Evolutionary conservation across 805 yeast genomes (phyloP), one percentile per base, ranked within the genome.

Genomic region (Cyberlindnera euphorbiae): DNA sequence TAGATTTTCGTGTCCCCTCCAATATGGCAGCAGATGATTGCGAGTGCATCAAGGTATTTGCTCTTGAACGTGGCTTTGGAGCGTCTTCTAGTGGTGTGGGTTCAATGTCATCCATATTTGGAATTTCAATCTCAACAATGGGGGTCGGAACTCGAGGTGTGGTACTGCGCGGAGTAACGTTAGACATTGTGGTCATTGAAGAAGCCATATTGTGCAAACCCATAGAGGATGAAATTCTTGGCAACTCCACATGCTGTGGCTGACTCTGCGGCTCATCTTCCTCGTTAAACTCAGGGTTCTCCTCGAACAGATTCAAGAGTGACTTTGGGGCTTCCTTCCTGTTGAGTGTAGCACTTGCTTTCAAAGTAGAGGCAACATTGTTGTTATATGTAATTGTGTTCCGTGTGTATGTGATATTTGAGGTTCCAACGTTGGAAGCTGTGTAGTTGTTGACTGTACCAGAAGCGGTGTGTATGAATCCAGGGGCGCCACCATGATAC

Each of bases 291-390:
- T 53, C 60, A 17, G 58, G 66, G 9, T 53, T 61, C 18, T 75
- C 78, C 46, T 81, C 87, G 54, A 86, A 86, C 18, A 87, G 58
- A 53, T 78, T 77, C 40, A 80, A 60, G 22, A 87, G 62, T 3
- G 93, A 81, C 53, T 75, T 78, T 1, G 95, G 95, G 0, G 86
- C 80, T 27, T 72, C 80, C 30, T 66, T 63, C 25, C 58, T 58
- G 5, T 60, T 52, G 17, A 46, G n/a, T 9, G 56, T 52, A 18
- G 53, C 51, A 37, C 52, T 47, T 17, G 42, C 55, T 44, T 38
- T 54, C 30, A 38, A 40, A 26, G 48, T 58, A 17, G 49, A 53
- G 8, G 45, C 52, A 18, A 45, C 42, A 24, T 58, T 41, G 37
- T 39, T 46, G 28, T 46, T 49, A 26, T 45, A 41, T 7, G 62